Base-by-base conservation (phyloP, 1,139 yeast genomes). In the Taiozyma sp. region DNA sequence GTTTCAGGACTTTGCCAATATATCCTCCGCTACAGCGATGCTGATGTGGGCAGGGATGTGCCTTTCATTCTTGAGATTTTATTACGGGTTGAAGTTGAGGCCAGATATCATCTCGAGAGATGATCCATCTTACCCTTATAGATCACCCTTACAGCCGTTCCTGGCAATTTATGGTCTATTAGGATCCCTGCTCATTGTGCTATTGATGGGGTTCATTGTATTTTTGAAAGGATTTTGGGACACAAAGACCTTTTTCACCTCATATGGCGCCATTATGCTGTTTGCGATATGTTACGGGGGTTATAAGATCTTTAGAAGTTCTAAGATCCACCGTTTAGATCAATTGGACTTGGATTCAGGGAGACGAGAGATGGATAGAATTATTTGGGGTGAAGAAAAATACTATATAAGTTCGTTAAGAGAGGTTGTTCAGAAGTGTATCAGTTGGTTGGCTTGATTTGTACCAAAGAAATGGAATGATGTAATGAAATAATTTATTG, bases 1-100 rank as follows among this genome's bases (percentile, higher is more conserved):
- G 3, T 86, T 87, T 58, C 84, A 80, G 57, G 77, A 83, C 62
- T 70, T 87, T 52, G 77, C 85, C 10, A 76, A 80, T 57, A 72
- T 86, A 40, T 81, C 85, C 52, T 81, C 90, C 0, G 78, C 89
- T 1, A 77, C 91, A 0, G 88, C 89, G 1, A 76, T 87, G 49
- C 66, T 88, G 35, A 87, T 85, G 47, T 88, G 96, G 96, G 79
- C 83, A 51, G 88, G 91, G 6, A 85, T 88, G 86, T 83, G 89
- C 58, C 66, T 87, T 19, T 77, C 93, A 2, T 88, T 77, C 62
- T 68, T 87, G 34, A 68, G 96, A 49, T 88, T 87, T 61, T 84
- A 77, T 65, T 76, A 77, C 58, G 96, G 91, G 0, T 69, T 88
- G 53, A 74, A 80, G 57, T 67, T 77, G 48, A 70, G 95, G 49